Base-by-base conservation (phyloP, 257 asterid genomes). In the Knoxia roxburghii region DNA sequence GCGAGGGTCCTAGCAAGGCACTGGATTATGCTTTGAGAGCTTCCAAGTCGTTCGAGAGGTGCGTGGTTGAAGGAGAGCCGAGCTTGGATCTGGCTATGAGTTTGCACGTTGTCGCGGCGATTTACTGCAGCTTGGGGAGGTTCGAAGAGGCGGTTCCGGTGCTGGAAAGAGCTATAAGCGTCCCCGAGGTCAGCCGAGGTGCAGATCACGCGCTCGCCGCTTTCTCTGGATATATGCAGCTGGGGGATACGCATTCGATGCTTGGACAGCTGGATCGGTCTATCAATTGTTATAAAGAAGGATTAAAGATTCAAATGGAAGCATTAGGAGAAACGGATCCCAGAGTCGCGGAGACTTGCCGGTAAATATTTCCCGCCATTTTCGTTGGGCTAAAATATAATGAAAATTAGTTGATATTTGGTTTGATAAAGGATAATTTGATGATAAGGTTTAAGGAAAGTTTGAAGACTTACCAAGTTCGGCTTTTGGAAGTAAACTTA, bases 121-220 rank as follows among this genome's bases (percentile, higher is more conserved):
- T 94, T 75, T 90, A 88, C 74, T 94, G 99, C 68, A 94, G 99
- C 76, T 78, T 94, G 68, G 95, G 87, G 70, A 82, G 80, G 75
- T 90, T 94, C 57, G 96, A 94, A 68, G 99, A 94, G 82, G 95
- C 99, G 55, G 85, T 87, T 35, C 96, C 95, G 55, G 96, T 88
- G 67, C 59, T 94, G 72, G 99, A 94, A 75, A 76, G 95, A 82
- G 99, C 97, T 59, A 88, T 90, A 64, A 80, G 68, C 67, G 95
- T 94, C 14, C 97, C 99, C 58, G 97, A 90, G 64, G 86, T 81
- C 30, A 75, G 79, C 27, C 85, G 80, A 61, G 99, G 99, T 65
- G 95, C 94, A 72, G 99, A 94, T 87, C 99, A 94, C 78, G 95
- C 95, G 52, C 92, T 94, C 24, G 99, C 99, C 4, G 82, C 89